These are phyloP conservation scores for Aspergillus quadricinctus DNA, from an alignment of 2,329 filamentous ascomycete species.

Conservation along the genomic window DNA sequence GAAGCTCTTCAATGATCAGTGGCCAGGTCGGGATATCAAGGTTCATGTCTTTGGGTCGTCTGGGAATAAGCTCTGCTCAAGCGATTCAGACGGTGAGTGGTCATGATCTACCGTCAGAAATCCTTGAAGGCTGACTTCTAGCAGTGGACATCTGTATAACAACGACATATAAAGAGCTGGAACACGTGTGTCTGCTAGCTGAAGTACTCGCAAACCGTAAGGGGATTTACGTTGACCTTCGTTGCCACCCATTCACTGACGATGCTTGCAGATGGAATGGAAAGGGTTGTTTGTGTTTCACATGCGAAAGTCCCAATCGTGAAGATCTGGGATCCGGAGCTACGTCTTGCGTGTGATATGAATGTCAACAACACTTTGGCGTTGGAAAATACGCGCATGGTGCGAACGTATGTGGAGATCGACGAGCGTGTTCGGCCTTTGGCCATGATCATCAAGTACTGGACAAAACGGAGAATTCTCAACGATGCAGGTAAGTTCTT, in stretches of 20 bases:
- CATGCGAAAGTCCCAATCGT: conserved; percentile 97
- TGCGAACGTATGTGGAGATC: conserved; percentile 91
- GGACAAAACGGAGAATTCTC: conserved; percentile 86
- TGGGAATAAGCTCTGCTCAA: conserved; percentile 88
- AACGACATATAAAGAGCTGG: conserved; percentile 79
- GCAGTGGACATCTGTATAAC: conserved; percentile 96
- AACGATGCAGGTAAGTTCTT: conserved; percentile 82
- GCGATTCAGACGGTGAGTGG: conserved; percentile 83
- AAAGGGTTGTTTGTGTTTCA: conserved; percentile 90
- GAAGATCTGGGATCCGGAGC: conserved; percentile 95
- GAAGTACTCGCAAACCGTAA: conserved; percentile 79
- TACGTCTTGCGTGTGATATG: conserved; percentile 88
- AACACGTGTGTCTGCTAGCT: conserved; percentile 86
- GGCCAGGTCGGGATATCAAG: conserved; percentile 84
- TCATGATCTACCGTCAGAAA: background rate
- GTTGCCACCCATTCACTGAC: conserved; percentile 9
- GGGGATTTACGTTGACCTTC: conserved; percentile 31
- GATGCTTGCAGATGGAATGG: conserved; percentile 72
- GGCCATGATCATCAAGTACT: conserved; percentile 96
- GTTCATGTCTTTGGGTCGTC: conserved; percentile 98
- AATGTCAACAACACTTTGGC: conserved; percentile 97
- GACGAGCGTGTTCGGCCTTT: conserved; percentile 86
- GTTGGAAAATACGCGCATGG: conserved; percentile 95
- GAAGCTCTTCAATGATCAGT: conserved; percentile 80
- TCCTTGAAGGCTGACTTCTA: conserved; percentile 20